A percentile compares a stretch with the other conserved stretches of the same genome.
These are phyloP conservation scores for Eutrema heterophyllum DNA, from an alignment of 345 rosid species.

Conservation along the genomic window DNA sequence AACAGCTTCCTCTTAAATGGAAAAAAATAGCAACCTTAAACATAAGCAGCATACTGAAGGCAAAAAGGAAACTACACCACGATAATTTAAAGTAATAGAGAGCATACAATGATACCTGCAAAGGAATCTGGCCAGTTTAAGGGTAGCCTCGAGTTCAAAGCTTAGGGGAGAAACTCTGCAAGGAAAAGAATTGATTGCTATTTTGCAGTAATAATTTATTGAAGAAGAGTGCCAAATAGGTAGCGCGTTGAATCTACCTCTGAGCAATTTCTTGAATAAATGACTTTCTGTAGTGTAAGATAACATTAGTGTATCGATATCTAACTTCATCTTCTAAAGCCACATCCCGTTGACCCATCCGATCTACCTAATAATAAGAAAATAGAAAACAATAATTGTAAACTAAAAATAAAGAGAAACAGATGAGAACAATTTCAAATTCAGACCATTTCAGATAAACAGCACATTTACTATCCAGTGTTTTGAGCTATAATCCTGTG, in stretches of 20 bases:
- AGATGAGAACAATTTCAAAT: neutral
- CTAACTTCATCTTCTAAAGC: slow-evolving; percentile 81
- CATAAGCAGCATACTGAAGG: neutral
- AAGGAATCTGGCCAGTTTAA: slow-evolving; percentile 93
- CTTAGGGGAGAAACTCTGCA: slow-evolving; percentile 94
- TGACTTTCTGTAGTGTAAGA: slow-evolving; percentile 86
- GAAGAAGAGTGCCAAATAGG: slow-evolving; percentile 8
- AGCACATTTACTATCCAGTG: neutral
- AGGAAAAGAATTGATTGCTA: slow-evolving; percentile 18
- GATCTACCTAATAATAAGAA: slow-evolving; percentile 61
- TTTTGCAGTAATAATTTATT: neutral
- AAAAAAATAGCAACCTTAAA: neutral
- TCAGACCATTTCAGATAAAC: neutral
- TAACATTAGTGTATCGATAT: slow-evolving; percentile 70
- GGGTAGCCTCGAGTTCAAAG: slow-evolving; percentile 96
- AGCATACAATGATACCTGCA: slow-evolving; percentile 59
- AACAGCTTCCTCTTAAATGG: neutral
- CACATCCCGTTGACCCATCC: slow-evolving; percentile 66
- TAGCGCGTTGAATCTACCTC: slow-evolving; percentile 43
- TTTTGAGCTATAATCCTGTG: neutral
- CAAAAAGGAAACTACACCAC: neutral
- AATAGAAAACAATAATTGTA: slow-evolving; percentile 10
- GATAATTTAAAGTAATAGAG: neutral
- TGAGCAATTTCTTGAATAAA: slow-evolving; percentile 89
- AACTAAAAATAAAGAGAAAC: neutral